A percentile compares a stretch with the other conserved stretches of the same genome.
Conservation (phyloP, 2,329 filamentous ascomycete genomes). For the Paramyrothecium roridum region DNA sequence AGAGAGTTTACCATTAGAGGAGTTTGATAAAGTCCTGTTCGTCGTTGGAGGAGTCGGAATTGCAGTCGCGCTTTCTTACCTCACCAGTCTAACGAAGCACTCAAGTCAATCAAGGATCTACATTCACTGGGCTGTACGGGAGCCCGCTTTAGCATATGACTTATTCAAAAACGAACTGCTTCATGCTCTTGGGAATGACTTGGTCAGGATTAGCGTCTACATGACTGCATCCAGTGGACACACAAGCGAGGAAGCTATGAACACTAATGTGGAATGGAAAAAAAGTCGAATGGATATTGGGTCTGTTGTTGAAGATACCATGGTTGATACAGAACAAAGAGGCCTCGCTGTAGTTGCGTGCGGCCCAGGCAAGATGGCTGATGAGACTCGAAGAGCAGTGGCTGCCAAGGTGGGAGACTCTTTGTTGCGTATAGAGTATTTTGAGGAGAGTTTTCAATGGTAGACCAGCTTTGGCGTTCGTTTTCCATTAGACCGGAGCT, state of each 20-base stretch:
- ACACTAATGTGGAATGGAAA: constrained; percentile 26
- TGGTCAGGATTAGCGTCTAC: constrained; percentile 32
- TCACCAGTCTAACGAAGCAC: constrained; percentile 19
- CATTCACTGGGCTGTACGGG: constrained; percentile 41
- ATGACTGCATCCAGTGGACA: constrained; percentile 21
- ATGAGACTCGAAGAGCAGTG: constrained; percentile 35
- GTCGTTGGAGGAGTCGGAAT: constrained; percentile 43
- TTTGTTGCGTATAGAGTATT: constrained; percentile 31
- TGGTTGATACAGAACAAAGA: constrained; percentile 13
- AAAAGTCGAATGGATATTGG: no score
- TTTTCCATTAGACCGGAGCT: no score
- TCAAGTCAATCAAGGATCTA: constrained; percentile 19
- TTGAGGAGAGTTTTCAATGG: constrained; percentile 42
- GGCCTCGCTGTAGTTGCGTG: constrained; percentile 40
- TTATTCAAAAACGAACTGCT: constrained; percentile 29
- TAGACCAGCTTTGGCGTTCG: constrained; percentile 17
- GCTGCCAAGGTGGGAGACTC: constrained; percentile 23
- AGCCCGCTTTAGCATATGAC: constrained; percentile 31
- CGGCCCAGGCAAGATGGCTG: constrained; percentile 41
- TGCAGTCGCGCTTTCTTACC: constrained; percentile 37
- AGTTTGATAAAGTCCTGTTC: constrained; percentile 37
- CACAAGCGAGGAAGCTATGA: constrained; percentile 13
- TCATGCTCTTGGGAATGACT: constrained; percentile 19
- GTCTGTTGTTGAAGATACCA: no score
- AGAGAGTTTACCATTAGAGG: constrained; percentile 30